Base-by-base conservation (phyloP, 768 basidiomycete genomes). In the Boletus sp. region DNA sequence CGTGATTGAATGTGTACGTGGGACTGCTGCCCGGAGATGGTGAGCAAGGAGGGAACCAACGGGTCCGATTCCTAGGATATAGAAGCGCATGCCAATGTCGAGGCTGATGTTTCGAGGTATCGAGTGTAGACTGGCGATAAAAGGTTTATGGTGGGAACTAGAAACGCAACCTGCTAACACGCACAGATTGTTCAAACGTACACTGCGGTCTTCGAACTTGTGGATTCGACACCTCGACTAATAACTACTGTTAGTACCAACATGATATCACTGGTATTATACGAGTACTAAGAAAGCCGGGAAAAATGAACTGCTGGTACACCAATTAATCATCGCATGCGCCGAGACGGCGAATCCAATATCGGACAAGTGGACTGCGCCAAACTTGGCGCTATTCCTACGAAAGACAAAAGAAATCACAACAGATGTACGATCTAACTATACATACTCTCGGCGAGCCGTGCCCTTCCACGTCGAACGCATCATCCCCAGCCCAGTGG, bases 41-140 rank as follows among this genome's bases (percentile, higher is more conserved):
- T 89, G 84, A 14, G 94, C 81, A 61, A 98, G 60, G 56, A 98
- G 83, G 30, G 84, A 83, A 52, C 95, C 95, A 59, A 96, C 82
- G 44, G 92, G 80, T 49, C 93, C 93, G 41, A 93, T 72, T 63
- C 94, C 93, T 60, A 91, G 79, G 60, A 90, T 67, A 75, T 90
- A 87, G 68, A 89, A 80, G 60, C 80, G 86, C 89, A 92, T 64
- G 47, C 29, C 15, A 29, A 45, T 24, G 24, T 24, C 24, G 24
- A 24, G 24, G 24, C 24, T 24, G n/a, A n/a, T n/a, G n/a, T n/a
- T n/a, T n/a, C n/a, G n/a, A n/a, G n/a, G 28, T 39, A 24, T 32
- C 41, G 47, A n/a, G 55, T 14, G 41, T 41, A 12, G 14, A 5
- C 49, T 60, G 24, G 29, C 10, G 10, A n/a, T 10, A 37, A 47